phyloP scores from a whole-genome alignment of 2,329 filamentous ascomycete genomes.

The Colletotrichum orbiculare region DNA sequence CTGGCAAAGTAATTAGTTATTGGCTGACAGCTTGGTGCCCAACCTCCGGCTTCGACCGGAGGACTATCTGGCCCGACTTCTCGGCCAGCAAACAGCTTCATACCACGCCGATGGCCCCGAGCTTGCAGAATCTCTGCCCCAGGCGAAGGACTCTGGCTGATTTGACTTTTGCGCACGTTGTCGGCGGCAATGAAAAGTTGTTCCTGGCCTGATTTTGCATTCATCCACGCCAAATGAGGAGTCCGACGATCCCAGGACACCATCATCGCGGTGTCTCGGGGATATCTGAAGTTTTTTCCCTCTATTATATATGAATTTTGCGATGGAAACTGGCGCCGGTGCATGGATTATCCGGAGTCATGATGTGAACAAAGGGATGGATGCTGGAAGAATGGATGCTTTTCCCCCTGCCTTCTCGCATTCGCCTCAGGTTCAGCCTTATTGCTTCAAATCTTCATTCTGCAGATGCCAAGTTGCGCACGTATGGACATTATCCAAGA shows the following conservation, averaged over 20 bases:
- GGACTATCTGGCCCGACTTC: neutral
- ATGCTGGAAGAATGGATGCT: slow-evolving; percentile 5
- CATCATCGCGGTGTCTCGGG: neutral
- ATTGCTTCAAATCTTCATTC: neutral
- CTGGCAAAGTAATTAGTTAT: too few relatives aligned
- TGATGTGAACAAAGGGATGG: neutral
- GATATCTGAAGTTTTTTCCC: too few relatives aligned
- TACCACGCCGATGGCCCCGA: neutral
- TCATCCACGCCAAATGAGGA: neutral
- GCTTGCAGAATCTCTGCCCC: neutral
- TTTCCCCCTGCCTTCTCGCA: slow-evolving; percentile 7
- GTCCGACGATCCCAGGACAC: slow-evolving; percentile 1
- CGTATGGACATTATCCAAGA: neutral
- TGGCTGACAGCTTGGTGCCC: too few relatives aligned
- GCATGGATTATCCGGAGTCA: neutral
- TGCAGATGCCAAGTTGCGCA: neutral
- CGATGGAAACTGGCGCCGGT: too few relatives aligned
- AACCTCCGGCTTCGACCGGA: neutral
- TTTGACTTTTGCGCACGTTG: neutral
- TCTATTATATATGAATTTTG: too few relatives aligned
- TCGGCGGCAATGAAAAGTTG: neutral
- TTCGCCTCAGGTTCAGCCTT: neutral
- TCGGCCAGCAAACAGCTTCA: neutral
- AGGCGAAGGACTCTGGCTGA: neutral
- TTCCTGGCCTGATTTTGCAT: neutral